These are phyloP conservation scores for Camellia lanceoleosa DNA, from an alignment of 148 eudicot species.

Conservation along the genomic window DNA sequence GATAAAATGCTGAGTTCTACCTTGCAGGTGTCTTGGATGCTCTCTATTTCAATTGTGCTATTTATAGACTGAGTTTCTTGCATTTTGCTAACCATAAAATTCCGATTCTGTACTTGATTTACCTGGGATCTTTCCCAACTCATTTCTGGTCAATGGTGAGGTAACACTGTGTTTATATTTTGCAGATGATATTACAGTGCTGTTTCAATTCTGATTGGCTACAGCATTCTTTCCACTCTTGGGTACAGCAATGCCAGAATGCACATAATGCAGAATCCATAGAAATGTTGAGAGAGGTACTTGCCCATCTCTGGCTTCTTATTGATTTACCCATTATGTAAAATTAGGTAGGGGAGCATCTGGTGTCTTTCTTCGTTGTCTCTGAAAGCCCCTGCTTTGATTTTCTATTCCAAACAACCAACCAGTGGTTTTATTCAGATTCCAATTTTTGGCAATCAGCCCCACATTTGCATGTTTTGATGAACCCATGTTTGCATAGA, in stretches of 20 bases:
- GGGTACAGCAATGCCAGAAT: constrained; percentile 68
- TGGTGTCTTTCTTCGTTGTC: neutral
- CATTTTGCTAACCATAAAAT: neutral
- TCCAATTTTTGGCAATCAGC: neutral
- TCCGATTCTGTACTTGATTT: neutral
- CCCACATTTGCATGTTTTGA: neutral
- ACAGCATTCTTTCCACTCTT: constrained; percentile 52
- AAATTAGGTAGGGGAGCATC: neutral
- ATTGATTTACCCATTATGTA: constrained; percentile 12
- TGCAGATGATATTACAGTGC: constrained; percentile 67
- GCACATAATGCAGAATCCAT: constrained; percentile 77
- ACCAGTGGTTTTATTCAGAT: neutral
- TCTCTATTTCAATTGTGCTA: neutral
- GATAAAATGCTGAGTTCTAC: neutral
- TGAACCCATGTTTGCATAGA: neutral
- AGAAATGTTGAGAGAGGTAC: constrained; percentile 86
- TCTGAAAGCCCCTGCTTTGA: neutral
- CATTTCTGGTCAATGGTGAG: constrained; percentile 2
- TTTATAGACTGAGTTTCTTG: neutral
- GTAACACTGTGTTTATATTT: constrained; percentile 7
- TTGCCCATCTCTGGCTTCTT: constrained; percentile 14
- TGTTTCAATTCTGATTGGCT: constrained; percentile 68
- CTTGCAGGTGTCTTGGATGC: neutral
- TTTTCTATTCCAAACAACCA: constrained; percentile 3
- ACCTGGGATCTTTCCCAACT: neutral